These are phyloP conservation scores for Erucastrum elatum DNA, from an alignment of 345 rosid genomes.

Conservation along the genomic window DNA sequence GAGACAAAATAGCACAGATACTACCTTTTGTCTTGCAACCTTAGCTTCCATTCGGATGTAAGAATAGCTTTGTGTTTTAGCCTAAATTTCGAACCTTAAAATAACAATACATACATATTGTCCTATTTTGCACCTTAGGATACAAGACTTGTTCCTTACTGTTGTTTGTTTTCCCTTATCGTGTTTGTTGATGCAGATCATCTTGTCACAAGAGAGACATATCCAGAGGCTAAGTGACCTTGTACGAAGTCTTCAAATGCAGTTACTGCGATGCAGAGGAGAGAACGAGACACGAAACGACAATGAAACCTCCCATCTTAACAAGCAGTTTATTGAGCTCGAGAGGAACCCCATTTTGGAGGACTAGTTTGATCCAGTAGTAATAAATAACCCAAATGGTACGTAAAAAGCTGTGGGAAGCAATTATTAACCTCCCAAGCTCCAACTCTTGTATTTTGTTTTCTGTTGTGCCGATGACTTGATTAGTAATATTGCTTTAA, in stretches of 20 bases:
- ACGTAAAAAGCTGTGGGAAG: slow-evolving; percentile 20
- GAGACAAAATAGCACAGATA: background rate
- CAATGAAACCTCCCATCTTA: slow-evolving; percentile 34
- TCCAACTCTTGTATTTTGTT: slow-evolving; percentile 19
- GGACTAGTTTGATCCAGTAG: slow-evolving; percentile 44
- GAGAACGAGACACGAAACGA: slow-evolving; percentile 44
- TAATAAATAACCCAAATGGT: slow-evolving; percentile 15
- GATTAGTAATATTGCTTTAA: background rate
- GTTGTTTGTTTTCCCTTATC: background rate
- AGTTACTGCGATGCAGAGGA: slow-evolving; percentile 56
- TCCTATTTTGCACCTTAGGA: background rate
- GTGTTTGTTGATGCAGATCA: slow-evolving; percentile 54
- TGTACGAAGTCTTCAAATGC: slow-evolving; percentile 62
- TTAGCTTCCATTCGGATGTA: background rate
- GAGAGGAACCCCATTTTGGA: slow-evolving; percentile 54
- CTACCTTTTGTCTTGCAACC: background rate
- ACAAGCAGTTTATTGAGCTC: slow-evolving; percentile 58
- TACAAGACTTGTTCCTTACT: background rate
- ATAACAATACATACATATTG: background rate
- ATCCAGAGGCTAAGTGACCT: slow-evolving; percentile 76
- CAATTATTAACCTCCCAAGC: background rate
- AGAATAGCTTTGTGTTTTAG: background rate
- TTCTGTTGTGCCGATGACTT: background rate
- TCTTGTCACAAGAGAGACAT: slow-evolving; percentile 78
- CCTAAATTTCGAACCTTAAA: background rate